Conservation (phyloP, 441 rosid genomes). For the Lepidium campestre region DNA sequence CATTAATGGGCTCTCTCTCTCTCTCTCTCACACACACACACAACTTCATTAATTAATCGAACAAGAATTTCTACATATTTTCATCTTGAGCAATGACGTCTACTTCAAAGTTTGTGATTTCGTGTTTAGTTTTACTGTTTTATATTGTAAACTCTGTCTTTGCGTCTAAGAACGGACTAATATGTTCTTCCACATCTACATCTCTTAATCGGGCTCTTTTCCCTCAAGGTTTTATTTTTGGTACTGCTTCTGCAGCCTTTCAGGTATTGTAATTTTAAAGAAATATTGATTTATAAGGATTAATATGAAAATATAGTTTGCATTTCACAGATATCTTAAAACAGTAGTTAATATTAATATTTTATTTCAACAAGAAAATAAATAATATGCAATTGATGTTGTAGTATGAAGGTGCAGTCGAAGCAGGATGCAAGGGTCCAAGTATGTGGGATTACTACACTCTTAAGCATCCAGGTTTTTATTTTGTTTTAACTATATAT, state of each 20-base stretch:
- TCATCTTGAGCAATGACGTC: not conserved
- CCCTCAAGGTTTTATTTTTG: slow-evolving; percentile 12
- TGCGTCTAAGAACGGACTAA: not conserved
- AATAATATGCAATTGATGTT: not conserved
- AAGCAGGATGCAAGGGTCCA: slow-evolving; percentile 36
- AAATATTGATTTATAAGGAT: not conserved
- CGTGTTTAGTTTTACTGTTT: not conserved
- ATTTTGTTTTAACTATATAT: not conserved
- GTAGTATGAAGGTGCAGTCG: slow-evolving; percentile 59
- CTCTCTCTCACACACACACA: too few relatives aligned
- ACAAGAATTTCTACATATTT: not conserved
- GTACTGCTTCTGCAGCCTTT: slow-evolving; percentile 13
- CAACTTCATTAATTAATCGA: not conserved
- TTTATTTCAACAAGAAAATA: not conserved
- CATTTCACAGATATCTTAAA: not conserved
- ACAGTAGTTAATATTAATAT: not conserved
- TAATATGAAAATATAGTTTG: not conserved
- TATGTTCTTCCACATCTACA: not conserved
- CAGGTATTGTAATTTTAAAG: not conserved
- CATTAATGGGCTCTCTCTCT: not conserved
- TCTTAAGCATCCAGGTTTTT: slow-evolving; percentile 36
- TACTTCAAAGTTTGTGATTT: not conserved
- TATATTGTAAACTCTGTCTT: not conserved
- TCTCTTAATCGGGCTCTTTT: slow-evolving; percentile 5
- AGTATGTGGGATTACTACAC: slow-evolving; percentile 58